Evolutionary conservation across 192 early-diverging fungal species (phyloP), one percentile per base, ranked within the genome.

Genomic region (Allomyces arbusculus): DNA sequence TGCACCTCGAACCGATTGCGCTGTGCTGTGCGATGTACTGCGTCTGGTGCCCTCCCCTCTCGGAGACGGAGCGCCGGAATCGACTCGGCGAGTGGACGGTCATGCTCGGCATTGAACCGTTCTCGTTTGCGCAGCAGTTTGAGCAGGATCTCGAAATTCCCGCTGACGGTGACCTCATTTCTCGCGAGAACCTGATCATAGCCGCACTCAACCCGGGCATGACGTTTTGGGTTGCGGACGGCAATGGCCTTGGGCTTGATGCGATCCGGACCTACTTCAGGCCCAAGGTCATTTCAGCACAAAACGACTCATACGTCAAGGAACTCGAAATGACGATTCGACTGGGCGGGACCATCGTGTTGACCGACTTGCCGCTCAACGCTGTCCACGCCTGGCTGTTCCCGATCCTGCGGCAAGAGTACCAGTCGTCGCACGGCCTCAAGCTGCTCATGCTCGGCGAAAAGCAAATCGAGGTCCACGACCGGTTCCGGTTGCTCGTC

Each of bases 321-420:
- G 45, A 78, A 8, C 65, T 84, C 16, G 83, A 83, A 64, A 67
- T 83, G 23, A 76, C 82, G 10, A 68, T 84, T 4, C 66, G 83
- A 44, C 84, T 84, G 73, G 83, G 83, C 20, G 82, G 81, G 63
- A 77, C 80, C 19, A 64, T 84, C 24, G 78, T 84, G 65, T 64
- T 84, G 40, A 76, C 78, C 55, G 81, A 84, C 61, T 70, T 79
- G 10, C 65, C 61, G 19, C 50, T n/a, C 50, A n/a, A 58, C 12
- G 55, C 69, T 20, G 70, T 84, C 20, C 78, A 84, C 55, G 71
- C 83, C 1, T 67, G 79, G 19, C 64, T 84, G 12, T 77, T 70
- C 45, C 78, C 83, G 14, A 23, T 84, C 7, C 65, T 84, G 14
- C 68, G 77, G 58, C 73, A 76, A 66, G 74, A 77, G 20, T 58